A percentile compares a stretch with the other conserved stretches of the same genome.
These are phyloP conservation scores for Grigorovia humatica DNA, from an alignment of 805 yeast species.

Conservation along the genomic window DNA sequence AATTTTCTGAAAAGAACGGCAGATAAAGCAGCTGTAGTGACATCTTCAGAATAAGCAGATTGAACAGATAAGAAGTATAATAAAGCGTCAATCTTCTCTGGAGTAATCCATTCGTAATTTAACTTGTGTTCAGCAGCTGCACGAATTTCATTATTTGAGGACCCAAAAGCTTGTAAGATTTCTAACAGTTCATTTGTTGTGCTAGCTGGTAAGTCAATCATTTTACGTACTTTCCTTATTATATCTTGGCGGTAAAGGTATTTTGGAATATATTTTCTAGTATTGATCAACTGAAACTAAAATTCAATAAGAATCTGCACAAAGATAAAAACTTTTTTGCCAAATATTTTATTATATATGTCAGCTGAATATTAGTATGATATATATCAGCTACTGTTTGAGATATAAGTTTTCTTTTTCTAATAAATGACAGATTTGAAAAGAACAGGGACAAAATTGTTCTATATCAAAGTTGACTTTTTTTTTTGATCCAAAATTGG, in stretches of 20 bases:
- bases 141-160: slow-evolving; percentile 69
- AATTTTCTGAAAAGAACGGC: slow-evolving; percentile 86
- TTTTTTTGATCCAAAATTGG: too few species aligned
- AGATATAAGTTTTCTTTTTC: too few species aligned
- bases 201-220: slow-evolving; percentile 50
- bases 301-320: too few species aligned
- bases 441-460: background rate
- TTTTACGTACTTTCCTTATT: slow-evolving; percentile 8
- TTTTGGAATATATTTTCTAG: too few species aligned
- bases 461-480: background rate
- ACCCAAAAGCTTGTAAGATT: slow-evolving; percentile 57
- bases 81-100: slow-evolving; percentile 56
- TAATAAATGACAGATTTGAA: too few species aligned
- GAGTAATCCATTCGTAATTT: slow-evolving; percentile 65
- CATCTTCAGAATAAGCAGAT: slow-evolving; percentile 52
- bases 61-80: slow-evolving; percentile 74
- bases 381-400: too few species aligned
- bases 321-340: too few species aligned
- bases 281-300: too few species aligned
- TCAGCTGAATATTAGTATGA: too few species aligned
- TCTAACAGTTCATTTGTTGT: slow-evolving; percentile 42
- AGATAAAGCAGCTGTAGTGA: slow-evolving; percentile 55
- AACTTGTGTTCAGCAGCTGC: slow-evolving; percentile 67
- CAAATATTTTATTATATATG: too few species aligned
- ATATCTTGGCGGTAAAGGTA: too few species aligned